phyloP scores from a whole-genome alignment of 257 asterid genomes.

The Rehmannia glutinosa region DNA sequence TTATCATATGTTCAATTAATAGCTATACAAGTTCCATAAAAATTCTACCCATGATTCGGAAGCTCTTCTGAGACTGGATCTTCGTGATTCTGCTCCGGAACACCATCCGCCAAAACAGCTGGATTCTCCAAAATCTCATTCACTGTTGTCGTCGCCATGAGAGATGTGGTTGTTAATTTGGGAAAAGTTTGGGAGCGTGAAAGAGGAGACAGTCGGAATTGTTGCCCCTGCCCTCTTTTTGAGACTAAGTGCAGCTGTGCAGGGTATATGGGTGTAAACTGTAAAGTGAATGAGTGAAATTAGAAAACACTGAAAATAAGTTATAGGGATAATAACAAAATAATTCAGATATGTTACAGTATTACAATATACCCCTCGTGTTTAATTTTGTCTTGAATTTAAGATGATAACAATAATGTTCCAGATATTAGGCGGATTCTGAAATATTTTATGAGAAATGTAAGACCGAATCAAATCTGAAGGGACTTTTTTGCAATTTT shows the following conservation, averaged over 20 bases:
- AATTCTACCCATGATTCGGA: conserved; percentile 48
- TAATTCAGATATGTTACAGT: too few species aligned
- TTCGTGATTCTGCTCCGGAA: conserved; percentile 37
- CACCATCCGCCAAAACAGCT: conserved; percentile 18
- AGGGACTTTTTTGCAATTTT: too few species aligned
- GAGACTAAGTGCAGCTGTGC: neutral
- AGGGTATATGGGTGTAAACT: too few species aligned
- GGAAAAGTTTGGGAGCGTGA: conserved; percentile 5
- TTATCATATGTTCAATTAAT: neutral
- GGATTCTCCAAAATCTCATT: conserved; percentile 33
- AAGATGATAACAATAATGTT: too few species aligned
- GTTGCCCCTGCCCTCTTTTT: neutral
- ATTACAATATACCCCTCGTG: too few species aligned
- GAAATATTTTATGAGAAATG: too few species aligned
- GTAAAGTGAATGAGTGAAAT: too few species aligned
- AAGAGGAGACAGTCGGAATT: neutral
- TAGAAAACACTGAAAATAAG: too few species aligned
- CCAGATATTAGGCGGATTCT: too few species aligned
- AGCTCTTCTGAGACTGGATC: conserved; percentile 28
- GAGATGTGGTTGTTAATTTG: neutral
- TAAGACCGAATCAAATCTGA: too few species aligned
- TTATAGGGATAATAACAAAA: too few species aligned
- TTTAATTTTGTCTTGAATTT: too few species aligned
- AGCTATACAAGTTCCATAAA: neutral
- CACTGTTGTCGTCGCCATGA: conserved; percentile 30